Evolutionary conservation across 257 asterid species (phyloP).

Genomic region (Salvia hispanica): DNA sequence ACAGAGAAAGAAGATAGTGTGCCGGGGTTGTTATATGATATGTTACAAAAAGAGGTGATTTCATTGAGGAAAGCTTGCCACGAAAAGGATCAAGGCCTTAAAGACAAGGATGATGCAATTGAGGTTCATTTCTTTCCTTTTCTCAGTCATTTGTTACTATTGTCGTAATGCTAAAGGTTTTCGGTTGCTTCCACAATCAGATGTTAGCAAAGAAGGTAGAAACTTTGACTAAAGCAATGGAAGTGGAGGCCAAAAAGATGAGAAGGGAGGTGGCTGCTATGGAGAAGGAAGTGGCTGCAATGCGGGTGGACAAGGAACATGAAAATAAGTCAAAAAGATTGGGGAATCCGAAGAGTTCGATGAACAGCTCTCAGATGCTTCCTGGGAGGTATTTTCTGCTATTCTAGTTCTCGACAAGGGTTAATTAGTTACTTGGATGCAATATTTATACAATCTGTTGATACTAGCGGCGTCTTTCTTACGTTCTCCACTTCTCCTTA

Average conservation of each 20-base stretch:
- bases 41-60: constrained; percentile 88
- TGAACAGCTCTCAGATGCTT: constrained; percentile 67
- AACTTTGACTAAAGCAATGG: constrained; percentile 96
- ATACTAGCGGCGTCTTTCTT: background rate
- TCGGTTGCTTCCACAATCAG: constrained; percentile 43
- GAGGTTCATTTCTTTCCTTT: constrained; percentile 61
- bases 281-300: constrained; percentile 99
- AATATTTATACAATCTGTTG: background rate
- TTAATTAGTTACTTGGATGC: background rate
- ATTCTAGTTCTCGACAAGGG: background rate
- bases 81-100: constrained; percentile 97
- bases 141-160: constrained; percentile 16
- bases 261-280: constrained; percentile 98
- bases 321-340: constrained; percentile 73
- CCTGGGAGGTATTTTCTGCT: constrained; percentile 70
- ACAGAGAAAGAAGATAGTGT: constrained; percentile 76
- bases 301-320: constrained; percentile 88
- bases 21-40: constrained; percentile 77
- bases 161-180: constrained; percentile 26
- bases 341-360: constrained; percentile 63
- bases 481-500: background rate
- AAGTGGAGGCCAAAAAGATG: constrained; percentile 98
- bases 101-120: constrained; percentile 96
- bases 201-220: constrained; percentile 97
- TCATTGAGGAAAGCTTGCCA: constrained; percentile 83